Evolutionary conservation across 306 rosid species (phyloP).

Genomic region (Dalbergia cochinchinensis): DNA sequence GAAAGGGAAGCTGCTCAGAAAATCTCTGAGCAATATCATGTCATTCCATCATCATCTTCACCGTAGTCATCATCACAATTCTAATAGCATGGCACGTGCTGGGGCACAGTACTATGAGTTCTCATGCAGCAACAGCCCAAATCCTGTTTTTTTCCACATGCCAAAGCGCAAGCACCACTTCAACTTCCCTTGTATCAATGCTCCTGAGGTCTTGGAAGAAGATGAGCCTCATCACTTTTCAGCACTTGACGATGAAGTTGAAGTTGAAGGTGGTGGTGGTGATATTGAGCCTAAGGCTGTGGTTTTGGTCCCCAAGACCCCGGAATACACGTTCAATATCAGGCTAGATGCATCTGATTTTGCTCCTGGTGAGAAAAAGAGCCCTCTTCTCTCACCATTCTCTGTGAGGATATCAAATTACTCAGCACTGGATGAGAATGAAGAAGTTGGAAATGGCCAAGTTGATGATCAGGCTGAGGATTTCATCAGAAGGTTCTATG

Average conservation of each 20-base stretch:
- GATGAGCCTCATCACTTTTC: background rate
- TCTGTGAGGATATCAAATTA: constrained; percentile 56
- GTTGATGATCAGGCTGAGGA: constrained; percentile 68
- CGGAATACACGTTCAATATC: constrained; percentile 49
- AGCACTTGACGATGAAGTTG: background rate
- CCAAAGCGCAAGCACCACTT: constrained; percentile 57
- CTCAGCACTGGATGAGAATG: constrained; percentile 57
- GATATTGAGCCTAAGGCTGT: constrained; percentile 34
- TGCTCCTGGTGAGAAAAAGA: constrained; percentile 46
- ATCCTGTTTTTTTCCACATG: constrained; percentile 54
- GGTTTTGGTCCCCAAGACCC: constrained; percentile 47
- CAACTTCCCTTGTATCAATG: constrained; percentile 63
- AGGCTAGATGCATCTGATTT: constrained; percentile 47
- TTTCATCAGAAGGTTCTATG: constrained; percentile 62
- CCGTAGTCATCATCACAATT: background rate
- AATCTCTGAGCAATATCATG: constrained; percentile 58
- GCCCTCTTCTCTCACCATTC: constrained; percentile 54
- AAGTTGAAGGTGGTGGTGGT: background rate
- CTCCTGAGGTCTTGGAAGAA: constrained; percentile 50
- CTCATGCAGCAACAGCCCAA: constrained; percentile 63
- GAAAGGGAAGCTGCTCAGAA: constrained; percentile 59
- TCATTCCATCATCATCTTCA: constrained; percentile 43
- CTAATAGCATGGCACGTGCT: constrained; percentile 43
- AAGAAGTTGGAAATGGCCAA: constrained; percentile 44
- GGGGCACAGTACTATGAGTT: constrained; percentile 59